Percentiles rank a stretch among this genome's conserved stretches.
phyloP scores from a whole-genome alignment of 768 basidiomycete genomes.

The Gymnopilus junonius region DNA sequence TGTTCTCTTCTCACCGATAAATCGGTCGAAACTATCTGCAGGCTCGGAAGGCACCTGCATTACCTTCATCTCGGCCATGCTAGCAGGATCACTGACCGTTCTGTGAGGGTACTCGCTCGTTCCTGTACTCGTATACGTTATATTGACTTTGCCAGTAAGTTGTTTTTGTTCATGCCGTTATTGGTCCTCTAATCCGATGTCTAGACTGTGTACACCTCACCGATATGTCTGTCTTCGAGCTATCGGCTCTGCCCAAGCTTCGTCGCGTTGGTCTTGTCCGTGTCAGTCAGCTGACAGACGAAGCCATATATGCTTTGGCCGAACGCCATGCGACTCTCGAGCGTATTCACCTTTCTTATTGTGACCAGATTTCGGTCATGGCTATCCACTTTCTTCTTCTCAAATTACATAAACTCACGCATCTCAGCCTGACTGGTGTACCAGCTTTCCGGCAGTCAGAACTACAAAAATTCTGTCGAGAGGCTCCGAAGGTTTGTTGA shows the following conservation, averaged over 20 bases:
- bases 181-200: constrained; percentile 1
- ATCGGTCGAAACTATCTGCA: constrained; percentile 82
- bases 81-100: constrained; percentile 85
- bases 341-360: constrained; percentile 96
- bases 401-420: constrained; percentile 88
- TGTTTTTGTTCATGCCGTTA: background rate
- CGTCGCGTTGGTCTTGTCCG: constrained; percentile 95
- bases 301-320: constrained; percentile 87
- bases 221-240: constrained; percentile 92
- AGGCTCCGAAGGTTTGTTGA: constrained; percentile 73
- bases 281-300: constrained; percentile 91
- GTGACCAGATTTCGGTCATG: constrained; percentile 91
- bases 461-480: constrained; percentile 87
- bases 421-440: constrained; percentile 97
- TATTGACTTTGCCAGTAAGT: constrained; percentile 94
- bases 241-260: constrained; percentile 86
- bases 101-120: constrained; percentile 81
- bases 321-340: constrained; percentile 88
- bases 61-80: constrained; percentile 96
- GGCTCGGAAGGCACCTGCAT: constrained; percentile 90
- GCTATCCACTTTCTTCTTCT: constrained; percentile 91
- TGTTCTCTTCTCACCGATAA: constrained; percentile 80
- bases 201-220: constrained; percentile 86
- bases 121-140: constrained; percentile 91
- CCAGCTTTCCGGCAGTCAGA: constrained; percentile 86